Evolutionary conservation across 192 early-diverging fungal species (phyloP), one percentile per base, ranked within the genome.

Genomic region (Coemansia sp.): DNA sequence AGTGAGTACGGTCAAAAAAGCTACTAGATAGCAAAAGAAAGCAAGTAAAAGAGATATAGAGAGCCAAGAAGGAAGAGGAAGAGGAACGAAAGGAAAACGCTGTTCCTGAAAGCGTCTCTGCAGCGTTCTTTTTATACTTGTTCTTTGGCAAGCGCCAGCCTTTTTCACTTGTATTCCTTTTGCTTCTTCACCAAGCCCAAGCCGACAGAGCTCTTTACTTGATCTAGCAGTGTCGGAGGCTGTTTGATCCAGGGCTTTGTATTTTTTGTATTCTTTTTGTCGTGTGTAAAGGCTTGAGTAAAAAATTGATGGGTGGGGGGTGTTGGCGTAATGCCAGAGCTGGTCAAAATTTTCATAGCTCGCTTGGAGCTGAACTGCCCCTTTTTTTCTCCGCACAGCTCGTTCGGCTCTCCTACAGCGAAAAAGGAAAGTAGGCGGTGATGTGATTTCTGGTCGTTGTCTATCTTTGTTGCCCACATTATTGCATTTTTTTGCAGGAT

Each of bases 331-430:
- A 42, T 2, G 3, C 5, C 39, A 42, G 39, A 42, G 39, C 39
- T 42, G 39, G 39, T 42, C 39, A 42, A 42, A 42, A 42, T 42
- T 42, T 42, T 42, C 39, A 16, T 42, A 42, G 39, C 39, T 42
- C 39, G 39, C 14, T 42, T 9, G 39, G 39, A 42, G 39, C 39
- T 42, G 39, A 42, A 42, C 11, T 42, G 39, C 1, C 39, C 4
- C 9, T 34, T 42, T 42, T 42, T 42, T 42, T 16, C 13, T 42
- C 39, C 8, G 39, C 39, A 16, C 39, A 42, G 39, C 39, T 42
- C 39, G 39, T 10, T 42, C 39, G 39, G 39, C 39, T 42, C 11
- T 16, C 5, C 1, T 42, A 42, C 14, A 42, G n/a, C n/a, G n/a
- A n/a, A n/a, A 42, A 42, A 42, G 11, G 13, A 6, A 8, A 8